Base-by-base conservation (phyloP, 2,329 filamentous ascomycete genomes). In the Colletotrichum melonis region DNA sequence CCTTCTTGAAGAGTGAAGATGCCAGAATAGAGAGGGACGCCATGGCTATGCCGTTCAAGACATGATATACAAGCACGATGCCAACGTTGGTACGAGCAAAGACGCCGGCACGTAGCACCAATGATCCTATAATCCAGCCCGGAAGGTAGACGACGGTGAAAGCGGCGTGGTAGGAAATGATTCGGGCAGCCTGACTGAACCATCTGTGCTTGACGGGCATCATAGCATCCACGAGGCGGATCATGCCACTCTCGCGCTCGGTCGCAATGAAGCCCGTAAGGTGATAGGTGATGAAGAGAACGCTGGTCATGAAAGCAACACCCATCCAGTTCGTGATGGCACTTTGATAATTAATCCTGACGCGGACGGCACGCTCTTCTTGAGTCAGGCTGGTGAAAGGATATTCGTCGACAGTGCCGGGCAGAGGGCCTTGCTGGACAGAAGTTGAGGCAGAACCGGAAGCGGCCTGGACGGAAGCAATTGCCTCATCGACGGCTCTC, bases 161-260 rank as follows among this genome's bases (percentile, higher is more conserved):
- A 0, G 95, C 91, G 30, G 97, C 80, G 79, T 97, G 94, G 74
- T 95, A 92, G 0, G 95, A 92, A 9, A 95, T 79, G 16, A 97
- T 87, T n/a, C 95, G 89, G 1, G 93, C 92, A 26, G 91, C 90
- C 82, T 96, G 94, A 11, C 93, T 91, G 78, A 94, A 88, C 94
- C 94, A 97, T 56, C 90, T 86, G 62, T 88, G 88, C 67, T 88
- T 88, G 68, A 94, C 94, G 0, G 94, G 93, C 87, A 97, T 95
- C 94, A 97, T 98, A 67, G 94, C 93, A 82, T 98, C 95, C 56
- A 98, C 91, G 32, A 98, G 86, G 75, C 95, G 94, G 5, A 94
- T 94, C 89, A 98, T 97, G 71, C 95, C 95, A 19, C 91, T 87
- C 84, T 98, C 95, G 69, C 95, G 88, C 83, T 98, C 95, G 2